Evolutionary conservation across 768 basidiomycete genomes (phyloP), one percentile per base, ranked within the genome.

Genomic region (Vararia minispora): DNA sequence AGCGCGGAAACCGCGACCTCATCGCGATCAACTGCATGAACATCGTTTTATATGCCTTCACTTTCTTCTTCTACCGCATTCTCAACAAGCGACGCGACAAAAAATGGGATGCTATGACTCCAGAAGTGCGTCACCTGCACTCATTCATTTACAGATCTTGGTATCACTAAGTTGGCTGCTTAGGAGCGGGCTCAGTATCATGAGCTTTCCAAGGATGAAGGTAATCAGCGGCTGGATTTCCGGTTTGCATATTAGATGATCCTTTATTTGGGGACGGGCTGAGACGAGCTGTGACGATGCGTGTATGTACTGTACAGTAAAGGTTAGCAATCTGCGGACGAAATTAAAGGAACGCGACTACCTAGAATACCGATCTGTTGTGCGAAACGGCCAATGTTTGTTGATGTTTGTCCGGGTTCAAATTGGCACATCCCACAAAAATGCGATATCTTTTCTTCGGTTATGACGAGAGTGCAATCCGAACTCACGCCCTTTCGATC

Each of bases 151-250:
- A 32, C 2, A 28, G 24, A 14, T n/a, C 40, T 27, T 37, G 4
- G 33, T 33, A 6, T 28, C 28, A 24, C 28, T 44, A 23, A 31
- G n/a, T 30, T 33, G 10, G 20, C 9, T 17, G 25, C 29, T 26
- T 48, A 76, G 74, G 66, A 76, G 51, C 71, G 67, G 48, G 58
- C 63, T 30, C 57, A 73, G 14, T 82, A 83, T 53, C 51, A 79
- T 1, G 63, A 67, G 37, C 76, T 65, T 12, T 76, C 79, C n/a
- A 67, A 62, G 23, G 77, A 82, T 39, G 58, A 65, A 45, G 76
- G 78, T 18, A 80, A 77, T 46, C 54, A 66, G 43, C 57, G 74
- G 25, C 52, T 79, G 42, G 74, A 79, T 47, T 79, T 79, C 59
- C 61, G 74, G 11, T 79, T 80, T 43, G 69, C 66, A 5, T 74